Evolutionary conservation across 176 grass and related monocot species (phyloP).

Genomic region (Oryza brachyantha): DNA sequence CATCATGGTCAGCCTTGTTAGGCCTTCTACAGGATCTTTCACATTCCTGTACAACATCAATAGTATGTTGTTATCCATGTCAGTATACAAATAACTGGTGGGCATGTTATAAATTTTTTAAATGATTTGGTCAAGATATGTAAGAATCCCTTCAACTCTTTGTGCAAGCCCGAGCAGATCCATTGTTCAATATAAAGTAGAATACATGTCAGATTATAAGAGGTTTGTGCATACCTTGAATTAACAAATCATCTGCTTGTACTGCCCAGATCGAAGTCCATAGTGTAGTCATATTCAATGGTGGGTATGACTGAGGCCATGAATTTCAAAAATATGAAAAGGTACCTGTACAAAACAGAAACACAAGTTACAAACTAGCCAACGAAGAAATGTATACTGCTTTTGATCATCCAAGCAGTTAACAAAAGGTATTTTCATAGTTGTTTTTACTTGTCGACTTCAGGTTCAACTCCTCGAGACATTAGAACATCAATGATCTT

Average conservation of each 20-base stretch:
- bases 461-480: constrained; percentile 70
- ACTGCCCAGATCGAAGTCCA: constrained; percentile 91
- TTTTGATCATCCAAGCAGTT: not conserved
- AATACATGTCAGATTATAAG: not conserved
- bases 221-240: constrained; percentile 23
- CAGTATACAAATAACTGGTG: not conserved
- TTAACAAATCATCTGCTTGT: constrained; percentile 45
- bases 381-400: not conserved
- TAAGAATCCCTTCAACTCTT: not conserved
- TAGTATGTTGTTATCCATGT: not conserved
- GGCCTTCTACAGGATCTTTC: constrained; percentile 4
- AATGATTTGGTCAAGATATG: not conserved
- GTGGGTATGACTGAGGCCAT: constrained; percentile 93
- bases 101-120: not conserved
- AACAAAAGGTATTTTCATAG: not conserved
- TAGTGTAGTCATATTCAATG: constrained; percentile 95
- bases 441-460: constrained; percentile 90
- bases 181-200: not conserved
- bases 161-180: not conserved
- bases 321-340: constrained; percentile 98
- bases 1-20: not conserved
- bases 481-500: constrained; percentile 93
- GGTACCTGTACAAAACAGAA: constrained; percentile 52
- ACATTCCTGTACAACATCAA: constrained; percentile 8
- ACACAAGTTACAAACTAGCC: not conserved